phyloP scores from a whole-genome alignment of 768 basidiomycete species.

The Cubamyces lactineus region DNA sequence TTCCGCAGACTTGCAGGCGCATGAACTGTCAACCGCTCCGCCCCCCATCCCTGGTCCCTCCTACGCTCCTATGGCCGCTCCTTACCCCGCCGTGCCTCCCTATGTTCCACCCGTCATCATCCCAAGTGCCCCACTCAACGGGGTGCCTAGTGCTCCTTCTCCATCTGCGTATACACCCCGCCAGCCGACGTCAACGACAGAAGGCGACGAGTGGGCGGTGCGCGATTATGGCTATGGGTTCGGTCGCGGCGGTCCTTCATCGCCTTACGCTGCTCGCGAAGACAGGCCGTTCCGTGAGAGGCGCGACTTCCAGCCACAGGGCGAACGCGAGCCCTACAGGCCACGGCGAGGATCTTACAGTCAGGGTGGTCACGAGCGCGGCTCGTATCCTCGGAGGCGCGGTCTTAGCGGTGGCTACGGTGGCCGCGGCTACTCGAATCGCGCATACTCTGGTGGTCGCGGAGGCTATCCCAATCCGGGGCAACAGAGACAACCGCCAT shows the following conservation, averaged over 20 bases:
- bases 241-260: constrained; percentile 44
- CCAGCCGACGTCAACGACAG: constrained; percentile 16
- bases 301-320: constrained; percentile 33
- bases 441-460: constrained; percentile 19
- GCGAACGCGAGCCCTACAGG: constrained; percentile 28
- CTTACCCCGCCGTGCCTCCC: constrained; percentile 7
- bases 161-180: constrained; percentile 19
- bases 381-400: constrained; percentile 37
- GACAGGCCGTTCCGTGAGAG: constrained; percentile 27
- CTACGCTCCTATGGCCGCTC: constrained; percentile 14
- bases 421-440: constrained; percentile 34
- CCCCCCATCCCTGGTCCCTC: background rate
- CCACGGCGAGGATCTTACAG: constrained; percentile 40
- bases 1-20: background rate
- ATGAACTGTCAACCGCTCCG: background rate
- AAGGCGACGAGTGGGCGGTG: constrained; percentile 50
- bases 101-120: constrained; percentile 15
- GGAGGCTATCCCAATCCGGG: constrained; percentile 19
- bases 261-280: constrained; percentile 40
- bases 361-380: constrained; percentile 36
- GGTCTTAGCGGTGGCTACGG: constrained; percentile 35
- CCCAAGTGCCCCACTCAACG: constrained; percentile 10
- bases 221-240: constrained; percentile 69
- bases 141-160: constrained; percentile 11
- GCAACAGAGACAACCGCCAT: constrained; percentile 24